phyloP scores from a whole-genome alignment of 2,329 filamentous ascomycete species.

The Aulographum hederae region DNA sequence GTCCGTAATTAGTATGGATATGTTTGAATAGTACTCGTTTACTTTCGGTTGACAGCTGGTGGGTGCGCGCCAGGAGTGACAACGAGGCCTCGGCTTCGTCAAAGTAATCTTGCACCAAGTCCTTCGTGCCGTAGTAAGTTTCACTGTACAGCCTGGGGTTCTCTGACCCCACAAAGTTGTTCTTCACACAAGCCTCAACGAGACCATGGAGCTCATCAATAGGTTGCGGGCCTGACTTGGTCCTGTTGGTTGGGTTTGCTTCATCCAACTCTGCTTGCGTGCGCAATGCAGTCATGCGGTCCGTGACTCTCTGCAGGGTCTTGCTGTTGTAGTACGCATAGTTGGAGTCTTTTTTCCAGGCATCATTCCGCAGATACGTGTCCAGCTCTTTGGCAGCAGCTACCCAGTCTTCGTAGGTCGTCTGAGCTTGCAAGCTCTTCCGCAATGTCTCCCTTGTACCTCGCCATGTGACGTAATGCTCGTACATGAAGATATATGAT shows the following conservation, averaged over 20 bases:
- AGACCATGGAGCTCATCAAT: conserved; percentile 61
- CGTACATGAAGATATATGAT: conserved; percentile 81
- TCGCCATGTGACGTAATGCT: conserved; percentile 79
- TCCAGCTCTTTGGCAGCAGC: conserved; percentile 64
- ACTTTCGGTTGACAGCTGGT: conserved; percentile 48
- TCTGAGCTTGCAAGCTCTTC: conserved; percentile 50
- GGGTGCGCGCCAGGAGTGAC: conserved; percentile 47
- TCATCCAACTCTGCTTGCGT: conserved; percentile 36
- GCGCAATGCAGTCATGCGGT: conserved; percentile 52
- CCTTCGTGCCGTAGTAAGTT: conserved; percentile 95
- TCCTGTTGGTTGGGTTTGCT: conserved; percentile 26
- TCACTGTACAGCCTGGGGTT: conserved; percentile 91
- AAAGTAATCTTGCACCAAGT: conserved; percentile 74
- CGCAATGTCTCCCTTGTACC: conserved; percentile 58
- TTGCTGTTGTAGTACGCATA: conserved; percentile 73
- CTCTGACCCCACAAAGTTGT: conserved; percentile 91
- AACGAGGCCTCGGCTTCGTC: conserved; percentile 63
- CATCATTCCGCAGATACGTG: conserved; percentile 57
- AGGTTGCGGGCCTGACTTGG: conserved; percentile 25
- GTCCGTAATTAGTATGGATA: conserved; percentile 74
- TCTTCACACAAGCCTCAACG: conserved; percentile 85
- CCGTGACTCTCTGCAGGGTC: conserved; percentile 59
- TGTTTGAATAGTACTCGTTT: conserved; percentile 77
- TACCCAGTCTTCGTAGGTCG: conserved; percentile 71
- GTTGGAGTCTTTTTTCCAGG: conserved; percentile 58